These are phyloP conservation scores for Erigeron canadensis DNA, from an alignment of 129 eudicot species.

Conservation along the genomic window DNA sequence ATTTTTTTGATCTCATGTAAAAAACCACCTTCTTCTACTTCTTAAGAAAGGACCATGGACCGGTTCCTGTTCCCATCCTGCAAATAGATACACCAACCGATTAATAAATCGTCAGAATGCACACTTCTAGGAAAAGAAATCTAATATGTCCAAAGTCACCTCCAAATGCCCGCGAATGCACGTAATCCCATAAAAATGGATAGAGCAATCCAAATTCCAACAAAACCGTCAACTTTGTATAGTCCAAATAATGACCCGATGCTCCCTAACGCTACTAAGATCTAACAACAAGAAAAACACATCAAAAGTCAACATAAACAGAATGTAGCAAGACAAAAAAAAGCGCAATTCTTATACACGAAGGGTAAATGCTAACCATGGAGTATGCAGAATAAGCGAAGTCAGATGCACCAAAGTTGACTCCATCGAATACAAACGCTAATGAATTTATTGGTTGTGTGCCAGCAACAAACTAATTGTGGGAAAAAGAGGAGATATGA, in stretches of 20 bases:
- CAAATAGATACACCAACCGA: conserved; percentile 11
- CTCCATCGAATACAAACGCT: conserved; percentile 77
- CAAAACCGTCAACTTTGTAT: conserved; percentile 50
- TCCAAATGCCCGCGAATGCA: conserved; percentile 74
- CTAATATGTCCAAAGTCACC: conserved; percentile 36
- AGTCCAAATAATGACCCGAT: conserved; percentile 53
- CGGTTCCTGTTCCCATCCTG: conserved; percentile 85
- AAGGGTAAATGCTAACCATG: conserved; percentile 47
- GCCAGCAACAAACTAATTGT: conserved; percentile 69
- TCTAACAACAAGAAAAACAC: conserved; percentile 37
- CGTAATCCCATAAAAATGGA: conserved; percentile 75
- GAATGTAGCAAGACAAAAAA: neutral
- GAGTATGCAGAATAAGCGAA: conserved; percentile 80
- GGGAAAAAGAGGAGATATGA: neutral
- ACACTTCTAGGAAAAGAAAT: neutral
- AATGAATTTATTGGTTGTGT: conserved; percentile 81
- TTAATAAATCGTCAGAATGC: neutral
- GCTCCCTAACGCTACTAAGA: conserved; percentile 60
- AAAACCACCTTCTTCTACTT: conserved; percentile 18
- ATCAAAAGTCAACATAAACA: neutral
- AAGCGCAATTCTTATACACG: neutral
- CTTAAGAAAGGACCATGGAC: conserved; percentile 70
- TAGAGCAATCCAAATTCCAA: conserved; percentile 83
- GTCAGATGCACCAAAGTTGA: conserved; percentile 83
- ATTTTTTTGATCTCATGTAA: neutral